Evolutionary conservation across 129 eudicot genomes (phyloP).

Genomic region (Helichrysum umbraculigerum): DNA sequence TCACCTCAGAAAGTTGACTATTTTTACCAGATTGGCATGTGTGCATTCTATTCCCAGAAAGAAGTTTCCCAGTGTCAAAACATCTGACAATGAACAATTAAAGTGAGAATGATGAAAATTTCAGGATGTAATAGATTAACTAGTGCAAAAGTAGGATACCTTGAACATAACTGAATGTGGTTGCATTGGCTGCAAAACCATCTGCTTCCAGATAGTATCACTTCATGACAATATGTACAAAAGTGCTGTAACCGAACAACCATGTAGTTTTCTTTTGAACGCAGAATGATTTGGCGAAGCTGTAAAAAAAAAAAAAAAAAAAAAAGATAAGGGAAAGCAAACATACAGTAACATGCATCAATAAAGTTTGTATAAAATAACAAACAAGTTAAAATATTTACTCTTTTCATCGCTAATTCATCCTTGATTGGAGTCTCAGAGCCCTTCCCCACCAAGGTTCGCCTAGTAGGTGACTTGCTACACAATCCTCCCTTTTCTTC

Average conservation of each 20-base stretch:
- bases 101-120: not conserved
- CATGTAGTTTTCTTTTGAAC: slow-evolving; percentile 55
- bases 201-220: slow-evolving; percentile 52
- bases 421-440: slow-evolving; percentile 47
- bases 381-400: slow-evolving; percentile 16
- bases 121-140: no score
- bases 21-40: slow-evolving; percentile 46
- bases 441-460: slow-evolving; percentile 56
- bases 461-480: slow-evolving; percentile 38
- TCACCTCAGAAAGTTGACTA: slow-evolving; percentile 54
- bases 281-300: slow-evolving; percentile 49
- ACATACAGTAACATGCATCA: not conserved
- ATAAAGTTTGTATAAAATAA: not conserved
- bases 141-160: slow-evolving; percentile 30
- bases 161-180: slow-evolving; percentile 55
- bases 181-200: slow-evolving; percentile 72
- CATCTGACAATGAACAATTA: slow-evolving; percentile 47
- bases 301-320: slow-evolving; percentile 26
- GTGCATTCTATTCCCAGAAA: slow-evolving; percentile 27
- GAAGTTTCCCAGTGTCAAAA: slow-evolving; percentile 25
- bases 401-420: slow-evolving; percentile 61
- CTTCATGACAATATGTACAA: slow-evolving; percentile 64
- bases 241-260: slow-evolving; percentile 47
- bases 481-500: slow-evolving; percentile 39
- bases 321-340: not conserved